Evolutionary conservation across 306 rosid species (phyloP).

Genomic region (Fragaria ananassa): DNA sequence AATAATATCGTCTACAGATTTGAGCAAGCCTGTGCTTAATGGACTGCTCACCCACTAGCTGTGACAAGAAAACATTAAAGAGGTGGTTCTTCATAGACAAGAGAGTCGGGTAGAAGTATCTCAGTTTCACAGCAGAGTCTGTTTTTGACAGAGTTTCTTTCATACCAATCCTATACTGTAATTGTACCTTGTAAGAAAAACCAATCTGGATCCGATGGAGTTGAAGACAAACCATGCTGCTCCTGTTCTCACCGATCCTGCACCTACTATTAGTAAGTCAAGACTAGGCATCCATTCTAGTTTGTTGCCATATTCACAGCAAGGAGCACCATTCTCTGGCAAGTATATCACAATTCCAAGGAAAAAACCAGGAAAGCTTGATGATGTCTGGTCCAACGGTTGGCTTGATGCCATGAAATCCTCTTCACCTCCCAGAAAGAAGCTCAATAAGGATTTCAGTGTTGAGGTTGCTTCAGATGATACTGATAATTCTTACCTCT

Average conservation of each 20-base stretch:
- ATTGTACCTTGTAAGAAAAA: background rate
- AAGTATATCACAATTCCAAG: slow-evolving; percentile 55
- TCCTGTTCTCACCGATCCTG: slow-evolving; percentile 70
- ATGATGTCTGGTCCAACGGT: slow-evolving; percentile 83
- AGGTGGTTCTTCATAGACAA: slow-evolving; percentile 95
- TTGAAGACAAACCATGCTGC: slow-evolving; percentile 61
- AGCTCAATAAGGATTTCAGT: slow-evolving; percentile 45
- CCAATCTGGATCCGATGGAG: slow-evolving; percentile 53
- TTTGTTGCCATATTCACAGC: slow-evolving; percentile 52
- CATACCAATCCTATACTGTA: background rate
- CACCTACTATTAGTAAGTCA: slow-evolving; percentile 65
- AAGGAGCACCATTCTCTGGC: slow-evolving; percentile 52
- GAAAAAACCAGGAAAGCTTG: slow-evolving; percentile 53
- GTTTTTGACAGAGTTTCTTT: slow-evolving; percentile 1
- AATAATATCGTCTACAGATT: slow-evolving; percentile 30
- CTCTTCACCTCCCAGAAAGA: slow-evolving; percentile 88
- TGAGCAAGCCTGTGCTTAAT: slow-evolving; percentile 59
- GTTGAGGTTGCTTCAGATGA: slow-evolving; percentile 57
- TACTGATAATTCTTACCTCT: slow-evolving; percentile 43
- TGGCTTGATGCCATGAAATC: slow-evolving; percentile 96
- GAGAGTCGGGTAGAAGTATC: slow-evolving; percentile 60
- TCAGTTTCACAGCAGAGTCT: slow-evolving; percentile 9
- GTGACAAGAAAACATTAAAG: slow-evolving; percentile 79
- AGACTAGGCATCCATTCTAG: slow-evolving; percentile 64
- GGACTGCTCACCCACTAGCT: slow-evolving; percentile 67